Evolutionary conservation across 345 rosid genomes (phyloP).

Genomic region (Pistacia integerrima): DNA sequence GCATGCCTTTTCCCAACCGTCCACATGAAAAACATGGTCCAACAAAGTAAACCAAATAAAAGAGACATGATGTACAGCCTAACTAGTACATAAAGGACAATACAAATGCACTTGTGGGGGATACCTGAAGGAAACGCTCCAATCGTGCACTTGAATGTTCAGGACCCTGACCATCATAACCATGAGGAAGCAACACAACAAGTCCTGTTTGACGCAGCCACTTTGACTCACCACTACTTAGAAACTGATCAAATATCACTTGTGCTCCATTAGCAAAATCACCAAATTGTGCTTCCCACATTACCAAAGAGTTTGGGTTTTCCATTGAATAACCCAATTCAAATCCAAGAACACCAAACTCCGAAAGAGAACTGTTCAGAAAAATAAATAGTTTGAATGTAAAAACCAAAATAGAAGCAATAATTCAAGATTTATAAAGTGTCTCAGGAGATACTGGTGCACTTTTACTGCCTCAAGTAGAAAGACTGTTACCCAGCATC

Average conservation of each 20-base stretch:
- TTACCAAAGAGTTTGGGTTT: conserved; percentile 73
- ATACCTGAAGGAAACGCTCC: conserved; percentile 82
- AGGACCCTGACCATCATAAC: conserved; percentile 88
- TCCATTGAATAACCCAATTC: conserved; percentile 90
- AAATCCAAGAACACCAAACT: conserved; percentile 83
- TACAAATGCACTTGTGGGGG: neutral
- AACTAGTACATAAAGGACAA: neutral
- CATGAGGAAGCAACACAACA: conserved; percentile 78
- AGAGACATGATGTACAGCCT: neutral
- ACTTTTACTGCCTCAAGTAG: conserved; percentile 6
- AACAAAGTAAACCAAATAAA: neutral
- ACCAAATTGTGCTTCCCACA: conserved; percentile 92
- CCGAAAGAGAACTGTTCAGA: conserved; percentile 71
- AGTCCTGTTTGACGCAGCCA: conserved; percentile 87
- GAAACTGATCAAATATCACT: conserved; percentile 79
- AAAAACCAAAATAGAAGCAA: conserved; percentile 4
- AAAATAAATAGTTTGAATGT: neutral
- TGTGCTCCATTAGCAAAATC: conserved; percentile 87
- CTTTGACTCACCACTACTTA: conserved; percentile 83
- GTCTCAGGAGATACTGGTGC: neutral
- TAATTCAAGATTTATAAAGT: neutral
- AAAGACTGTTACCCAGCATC: neutral
- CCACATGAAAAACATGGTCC: neutral
- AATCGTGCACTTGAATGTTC: conserved; percentile 84
- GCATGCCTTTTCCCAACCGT: neutral